Percentiles rank a stretch among this genome's conserved stretches.
Evolutionary conservation across 441 rosid genomes (phyloP).

Genomic region (Syzygium syzygioides): DNA sequence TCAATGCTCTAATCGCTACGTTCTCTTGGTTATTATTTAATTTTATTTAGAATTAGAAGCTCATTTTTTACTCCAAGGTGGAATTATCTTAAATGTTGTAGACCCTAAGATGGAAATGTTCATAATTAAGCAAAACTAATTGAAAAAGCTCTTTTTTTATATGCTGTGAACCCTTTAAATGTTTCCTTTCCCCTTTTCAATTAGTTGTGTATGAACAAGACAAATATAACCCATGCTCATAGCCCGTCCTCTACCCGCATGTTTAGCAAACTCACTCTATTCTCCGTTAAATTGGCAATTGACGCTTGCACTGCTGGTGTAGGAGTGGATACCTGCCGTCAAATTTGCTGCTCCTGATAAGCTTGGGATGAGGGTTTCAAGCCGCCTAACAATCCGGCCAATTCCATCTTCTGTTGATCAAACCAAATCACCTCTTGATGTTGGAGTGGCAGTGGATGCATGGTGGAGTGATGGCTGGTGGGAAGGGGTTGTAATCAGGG

Average conservation of each 20-base stretch:
- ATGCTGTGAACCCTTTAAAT: neutral
- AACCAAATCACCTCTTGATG: constrained; percentile 23
- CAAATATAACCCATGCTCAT: neutral
- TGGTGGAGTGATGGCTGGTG: constrained; percentile 99
- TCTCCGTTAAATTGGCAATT: neutral
- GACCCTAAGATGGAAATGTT: neutral
- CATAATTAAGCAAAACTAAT: neutral
- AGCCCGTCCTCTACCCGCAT: neutral
- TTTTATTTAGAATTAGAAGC: neutral
- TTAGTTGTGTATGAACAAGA: neutral
- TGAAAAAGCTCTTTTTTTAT: neutral
- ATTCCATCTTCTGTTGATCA: constrained; percentile 33
- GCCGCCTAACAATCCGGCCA: constrained; percentile 77
- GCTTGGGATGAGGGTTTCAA: constrained; percentile 68
- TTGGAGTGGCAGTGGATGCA: constrained; percentile 85
- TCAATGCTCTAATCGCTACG: neutral
- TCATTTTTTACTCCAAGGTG: neutral
- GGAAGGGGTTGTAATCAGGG: constrained; percentile 78
- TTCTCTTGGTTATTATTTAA: neutral
- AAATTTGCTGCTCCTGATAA: constrained; percentile 73
- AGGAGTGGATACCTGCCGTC: constrained; percentile 90
- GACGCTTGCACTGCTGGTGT: neutral
- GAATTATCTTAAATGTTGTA: neutral
- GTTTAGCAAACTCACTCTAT: neutral
- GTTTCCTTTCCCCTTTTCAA: neutral